Evolutionary conservation across 371 early-diverging fungal species (phyloP).

Genomic region (Fennellomyces sp.): DNA sequence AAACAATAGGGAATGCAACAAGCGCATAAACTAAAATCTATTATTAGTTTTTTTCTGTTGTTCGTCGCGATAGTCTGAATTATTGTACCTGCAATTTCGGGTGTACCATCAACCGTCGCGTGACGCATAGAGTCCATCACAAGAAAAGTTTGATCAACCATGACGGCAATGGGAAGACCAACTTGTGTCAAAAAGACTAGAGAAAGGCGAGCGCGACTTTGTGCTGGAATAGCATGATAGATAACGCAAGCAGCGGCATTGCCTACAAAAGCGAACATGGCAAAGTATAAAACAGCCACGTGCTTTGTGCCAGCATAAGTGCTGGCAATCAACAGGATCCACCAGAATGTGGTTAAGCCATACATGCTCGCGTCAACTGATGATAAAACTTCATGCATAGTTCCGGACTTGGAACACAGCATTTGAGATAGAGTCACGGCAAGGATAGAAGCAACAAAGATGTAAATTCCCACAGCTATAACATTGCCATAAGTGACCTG

Average conservation of each 20-base stretch:
- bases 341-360: slow-evolving; percentile 55
- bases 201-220: slow-evolving; percentile 30
- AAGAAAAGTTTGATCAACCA: slow-evolving; percentile 48
- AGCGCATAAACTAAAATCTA: slow-evolving; percentile 39
- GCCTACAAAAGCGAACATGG: slow-evolving; percentile 40
- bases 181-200: slow-evolving; percentile 38
- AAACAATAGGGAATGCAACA: slow-evolving; percentile 24
- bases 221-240: slow-evolving; percentile 27
- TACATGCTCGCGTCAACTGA: slow-evolving; percentile 23
- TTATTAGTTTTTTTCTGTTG: slow-evolving; percentile 10
- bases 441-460: slow-evolving; percentile 13
- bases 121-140: slow-evolving; percentile 58
- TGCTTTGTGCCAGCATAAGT: slow-evolving; percentile 23
- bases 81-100: slow-evolving; percentile 55
- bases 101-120: slow-evolving; percentile 61
- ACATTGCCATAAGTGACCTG: slow-evolving; percentile 46
- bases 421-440: slow-evolving; percentile 27
- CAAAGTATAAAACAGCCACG: slow-evolving; percentile 48
- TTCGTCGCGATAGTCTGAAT: too few relatives aligned
- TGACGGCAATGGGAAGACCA: slow-evolving; percentile 41
- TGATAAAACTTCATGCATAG: slow-evolving; percentile 2
- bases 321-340: slow-evolving; percentile 38
- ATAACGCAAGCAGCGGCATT: slow-evolving; percentile 34
- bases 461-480: slow-evolving; percentile 21
- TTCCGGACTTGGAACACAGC: slow-evolving; percentile 28